Evolutionary conservation across 140 eudicot genomes (phyloP), one percentile per base, ranked within the genome.

Genomic region (Anethum foeniculum): DNA sequence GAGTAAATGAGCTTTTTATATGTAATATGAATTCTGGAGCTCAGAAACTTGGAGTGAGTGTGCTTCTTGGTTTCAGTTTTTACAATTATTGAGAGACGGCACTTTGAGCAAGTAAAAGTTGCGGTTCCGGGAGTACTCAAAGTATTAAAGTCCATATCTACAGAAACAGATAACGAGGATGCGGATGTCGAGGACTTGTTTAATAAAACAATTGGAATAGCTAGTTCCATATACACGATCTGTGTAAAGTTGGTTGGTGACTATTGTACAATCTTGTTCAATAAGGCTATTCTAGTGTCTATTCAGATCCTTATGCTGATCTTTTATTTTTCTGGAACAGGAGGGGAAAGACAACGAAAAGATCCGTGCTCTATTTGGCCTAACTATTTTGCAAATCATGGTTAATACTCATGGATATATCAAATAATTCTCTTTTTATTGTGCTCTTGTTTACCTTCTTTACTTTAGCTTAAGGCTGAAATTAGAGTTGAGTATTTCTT

Each of bases 71-170:
- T 79, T 92, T 60, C 90, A 95, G 99, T 80, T 81, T 81, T 95
- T n/a, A 83, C 80, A 74, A 82, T 84, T 60, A 89, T 92, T 41
- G 88, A 83, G 86, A 90, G 99, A 86, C 86, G 92, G 77, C 94
- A 81, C 72, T 90, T 90, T 89, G 97, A 90, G 92, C 97, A 90
- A 71, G 83, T 92, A 68, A 92, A 95, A 89, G 83, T 83, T 39
- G 89, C 86, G 75, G 83, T 92, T 81, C 97, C 97, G 30, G 86
- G 93, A 72, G 79, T 95, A 80, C 85, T 95, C 18, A 90, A 85
- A 77, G 90, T 83, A 79, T 80, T 89, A 25, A 89, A 83, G 84
- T 82, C 84, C 76, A 81, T 82, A 38, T 82, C 85, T 77, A 81
- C 80, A 48, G 88, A 92, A 82, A 81, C 85, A 77, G 91, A 89